phyloP scores from a whole-genome alignment of 495 filamentous ascomycete species.

The Collariella sp. region DNA sequence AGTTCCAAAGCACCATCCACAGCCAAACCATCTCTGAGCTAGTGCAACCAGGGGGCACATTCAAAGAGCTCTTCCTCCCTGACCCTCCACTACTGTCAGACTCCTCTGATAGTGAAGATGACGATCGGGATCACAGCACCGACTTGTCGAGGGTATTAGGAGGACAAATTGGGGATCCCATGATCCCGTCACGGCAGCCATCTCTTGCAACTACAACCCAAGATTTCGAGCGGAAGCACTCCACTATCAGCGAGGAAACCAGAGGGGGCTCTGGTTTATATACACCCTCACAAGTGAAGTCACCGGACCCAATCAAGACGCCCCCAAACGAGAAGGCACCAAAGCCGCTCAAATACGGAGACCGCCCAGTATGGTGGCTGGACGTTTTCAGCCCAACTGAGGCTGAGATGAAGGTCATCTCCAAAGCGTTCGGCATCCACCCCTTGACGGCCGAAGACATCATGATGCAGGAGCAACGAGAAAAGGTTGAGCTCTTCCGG shows the following conservation, averaged over 20 bases:
- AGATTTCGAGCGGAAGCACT: conserved; percentile 7
- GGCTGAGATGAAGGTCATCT: conserved; percentile 81
- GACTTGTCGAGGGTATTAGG: conserved; percentile 18
- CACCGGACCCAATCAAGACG: conserved; percentile 19
- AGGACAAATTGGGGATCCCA: conserved; percentile 23
- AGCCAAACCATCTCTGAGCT: conserved; percentile 90
- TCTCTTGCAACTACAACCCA: conserved; percentile 26
- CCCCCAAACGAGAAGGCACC: conserved; percentile 21
- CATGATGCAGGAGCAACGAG: conserved; percentile 89
- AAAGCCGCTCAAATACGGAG: conserved; percentile 64
- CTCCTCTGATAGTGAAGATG: conserved; percentile 53
- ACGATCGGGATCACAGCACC: conserved; percentile 35
- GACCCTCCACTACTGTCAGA: conserved; percentile 46
- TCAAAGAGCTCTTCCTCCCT: conserved; percentile 70
- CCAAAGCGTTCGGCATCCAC: conserved; percentile 91
- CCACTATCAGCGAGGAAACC: conserved; percentile 5
- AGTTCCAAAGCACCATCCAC: conserved; percentile 88
- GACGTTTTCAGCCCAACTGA: conserved; percentile 87
- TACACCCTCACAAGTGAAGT: conserved; percentile 16
- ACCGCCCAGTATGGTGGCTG: conserved; percentile 91
- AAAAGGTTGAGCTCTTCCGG: conserved; percentile 95
- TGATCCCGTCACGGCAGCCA: conserved; percentile 28
- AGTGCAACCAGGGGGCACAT: conserved; percentile 71
- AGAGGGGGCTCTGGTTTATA: conserved; percentile 13
- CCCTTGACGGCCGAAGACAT: conserved; percentile 94